These are phyloP conservation scores for Mycena olivaceomarginata DNA, from an alignment of 768 basidiomycete species.

Conservation along the genomic window DNA sequence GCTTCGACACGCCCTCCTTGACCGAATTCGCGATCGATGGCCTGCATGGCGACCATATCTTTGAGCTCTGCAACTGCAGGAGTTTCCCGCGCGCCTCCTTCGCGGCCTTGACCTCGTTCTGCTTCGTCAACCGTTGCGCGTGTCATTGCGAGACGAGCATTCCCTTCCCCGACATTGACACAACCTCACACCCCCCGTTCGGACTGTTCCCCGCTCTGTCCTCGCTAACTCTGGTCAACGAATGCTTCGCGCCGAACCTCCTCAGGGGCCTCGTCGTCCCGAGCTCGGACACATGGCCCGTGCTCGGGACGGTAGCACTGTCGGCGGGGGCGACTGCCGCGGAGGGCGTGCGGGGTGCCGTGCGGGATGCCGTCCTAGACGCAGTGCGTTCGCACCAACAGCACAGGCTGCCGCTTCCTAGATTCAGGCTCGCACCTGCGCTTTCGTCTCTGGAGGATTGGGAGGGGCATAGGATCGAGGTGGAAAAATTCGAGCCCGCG, in stretches of 20 bases:
- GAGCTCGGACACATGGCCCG: background rate
- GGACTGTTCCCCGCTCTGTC: constrained; percentile 14
- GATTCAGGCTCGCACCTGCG: background rate
- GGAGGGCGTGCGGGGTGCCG: background rate
- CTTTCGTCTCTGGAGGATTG: background rate
- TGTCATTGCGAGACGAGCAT: background rate
- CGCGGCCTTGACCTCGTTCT: constrained; percentile 16
- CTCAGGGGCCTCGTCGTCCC: background rate
- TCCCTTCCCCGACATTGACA: background rate
- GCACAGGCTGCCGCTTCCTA: background rate
- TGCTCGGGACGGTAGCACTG: background rate
- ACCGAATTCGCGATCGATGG: background rate
- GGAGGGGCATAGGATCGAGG: background rate
- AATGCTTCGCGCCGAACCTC: constrained; percentile 6
- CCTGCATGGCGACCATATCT: constrained; percentile 19
- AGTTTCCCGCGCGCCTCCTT: background rate
- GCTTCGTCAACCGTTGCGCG: background rate
- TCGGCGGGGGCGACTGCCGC: background rate
- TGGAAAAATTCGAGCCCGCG: background rate
- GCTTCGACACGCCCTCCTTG: constrained; percentile 13
- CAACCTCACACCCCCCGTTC: background rate
- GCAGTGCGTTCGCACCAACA: background rate
- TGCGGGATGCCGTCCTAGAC: background rate
- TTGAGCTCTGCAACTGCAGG: background rate
- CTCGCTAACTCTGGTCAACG: constrained; percentile 4